A percentile compares a stretch with the other conserved stretches of the same genome.
These are phyloP conservation scores for Diaporthe sp. DNA, from an alignment of 2,329 filamentous ascomycete genomes.

Conservation along the genomic window DNA sequence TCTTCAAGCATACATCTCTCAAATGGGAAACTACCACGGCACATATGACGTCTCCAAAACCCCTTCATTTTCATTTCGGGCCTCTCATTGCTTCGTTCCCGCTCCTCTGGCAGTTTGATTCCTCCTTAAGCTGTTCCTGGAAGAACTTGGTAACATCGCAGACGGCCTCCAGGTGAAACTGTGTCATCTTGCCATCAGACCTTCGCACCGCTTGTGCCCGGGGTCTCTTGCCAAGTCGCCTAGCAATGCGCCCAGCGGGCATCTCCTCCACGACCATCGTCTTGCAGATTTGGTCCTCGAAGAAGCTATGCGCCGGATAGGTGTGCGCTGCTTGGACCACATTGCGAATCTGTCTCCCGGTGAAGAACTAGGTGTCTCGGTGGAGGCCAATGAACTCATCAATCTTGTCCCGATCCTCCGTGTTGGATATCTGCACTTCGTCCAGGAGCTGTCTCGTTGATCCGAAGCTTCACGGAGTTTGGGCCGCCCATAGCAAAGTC, in stretches of 20 bases:
- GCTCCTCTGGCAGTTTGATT: slow-evolving; percentile 17
- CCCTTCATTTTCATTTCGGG: not conserved
- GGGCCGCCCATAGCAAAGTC: too few relatives aligned
- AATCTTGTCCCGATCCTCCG: not conserved
- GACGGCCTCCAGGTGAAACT: slow-evolving; percentile 11
- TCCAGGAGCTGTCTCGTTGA: slow-evolving; percentile 38
- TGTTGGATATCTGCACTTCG: slow-evolving; percentile 25
- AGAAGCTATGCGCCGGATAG: slow-evolving; percentile 10
- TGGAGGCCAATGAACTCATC: slow-evolving; percentile 1
- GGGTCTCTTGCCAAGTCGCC: not conserved
- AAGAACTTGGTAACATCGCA: slow-evolving; percentile 32
- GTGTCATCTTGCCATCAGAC: slow-evolving; percentile 31
- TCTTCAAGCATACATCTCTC: too few relatives aligned
- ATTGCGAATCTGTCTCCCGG: slow-evolving; percentile 33
- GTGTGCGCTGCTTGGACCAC: slow-evolving; percentile 32
- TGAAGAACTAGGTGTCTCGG: slow-evolving; percentile 17
- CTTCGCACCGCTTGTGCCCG: not conserved
- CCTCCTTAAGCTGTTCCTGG: slow-evolving; percentile 37
- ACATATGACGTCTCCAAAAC: not conserved
- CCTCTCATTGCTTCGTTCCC: slow-evolving; percentile 21
- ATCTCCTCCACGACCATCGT: not conserved
- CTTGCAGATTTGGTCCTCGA: not conserved
- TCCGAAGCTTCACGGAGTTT: too few relatives aligned
- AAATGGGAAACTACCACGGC: too few relatives aligned
- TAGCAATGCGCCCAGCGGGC: not conserved